Evolutionary conservation across 2,329 filamentous ascomycete species (phyloP).

Genomic region (Sclerotinia minor): DNA sequence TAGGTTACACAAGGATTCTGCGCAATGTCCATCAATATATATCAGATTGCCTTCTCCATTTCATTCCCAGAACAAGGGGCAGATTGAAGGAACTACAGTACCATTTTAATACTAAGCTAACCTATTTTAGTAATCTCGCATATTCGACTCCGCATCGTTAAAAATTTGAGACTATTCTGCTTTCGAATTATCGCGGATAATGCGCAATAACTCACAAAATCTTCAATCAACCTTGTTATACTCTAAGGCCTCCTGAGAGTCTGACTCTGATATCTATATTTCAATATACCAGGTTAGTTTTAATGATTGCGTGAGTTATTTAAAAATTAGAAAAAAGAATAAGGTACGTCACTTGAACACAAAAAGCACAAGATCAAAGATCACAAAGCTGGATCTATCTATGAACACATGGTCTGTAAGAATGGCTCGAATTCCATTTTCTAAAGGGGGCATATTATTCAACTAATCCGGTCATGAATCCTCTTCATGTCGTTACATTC

Average conservation of each 20-base stretch:
- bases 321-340: not conserved
- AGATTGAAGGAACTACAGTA: slow-evolving; percentile 4
- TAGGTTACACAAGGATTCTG: slow-evolving; percentile 8
- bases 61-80: slow-evolving; percentile 7
- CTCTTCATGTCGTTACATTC: not conserved
- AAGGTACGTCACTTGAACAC: slow-evolving; percentile 6
- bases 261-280: slow-evolving; percentile 4
- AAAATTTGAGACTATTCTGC: not conserved
- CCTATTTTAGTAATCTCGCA: slow-evolving; percentile 17
- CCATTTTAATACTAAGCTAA: not conserved
- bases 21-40: slow-evolving; percentile 18
- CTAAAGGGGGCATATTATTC: not conserved
- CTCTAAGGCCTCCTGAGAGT: not conserved
- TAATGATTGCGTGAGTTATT: not conserved
- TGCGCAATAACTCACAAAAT: slow-evolving; percentile 6
- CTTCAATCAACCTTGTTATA: not conserved
- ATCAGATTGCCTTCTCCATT: slow-evolving; percentile 4
- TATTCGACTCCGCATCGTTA: slow-evolving; percentile 13
- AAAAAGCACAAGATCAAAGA: slow-evolving; percentile 8
- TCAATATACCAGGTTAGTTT: not conserved
- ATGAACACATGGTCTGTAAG: slow-evolving; percentile 4
- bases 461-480: not conserved
- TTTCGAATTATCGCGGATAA: slow-evolving; percentile 10
- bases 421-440: not conserved
- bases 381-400: not conserved